Percentiles rank a stretch among this genome's conserved stretches.
Evolutionary conservation across 2,329 filamentous ascomycete genomes (phyloP).

Genomic region (Trichoderma asperellum): DNA sequence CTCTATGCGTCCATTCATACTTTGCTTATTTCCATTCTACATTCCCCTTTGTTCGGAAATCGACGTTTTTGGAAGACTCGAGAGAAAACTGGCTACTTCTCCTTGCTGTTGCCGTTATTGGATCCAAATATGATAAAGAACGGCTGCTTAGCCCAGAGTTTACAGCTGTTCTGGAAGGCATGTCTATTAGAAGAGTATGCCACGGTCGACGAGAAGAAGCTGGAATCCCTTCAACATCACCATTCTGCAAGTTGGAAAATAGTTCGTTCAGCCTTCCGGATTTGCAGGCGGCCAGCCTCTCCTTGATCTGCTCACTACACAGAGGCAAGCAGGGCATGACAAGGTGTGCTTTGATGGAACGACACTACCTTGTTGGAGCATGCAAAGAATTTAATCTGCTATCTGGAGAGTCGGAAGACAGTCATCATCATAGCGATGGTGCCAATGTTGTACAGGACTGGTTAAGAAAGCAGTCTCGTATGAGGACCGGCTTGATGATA

Average conservation of each 20-base stretch:
- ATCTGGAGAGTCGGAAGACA: background rate
- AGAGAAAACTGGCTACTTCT: background rate
- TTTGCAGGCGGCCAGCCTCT: background rate
- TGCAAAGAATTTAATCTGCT: background rate
- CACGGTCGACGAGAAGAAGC: background rate
- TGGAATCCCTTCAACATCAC: background rate
- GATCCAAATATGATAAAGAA: background rate
- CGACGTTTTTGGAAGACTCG: background rate
- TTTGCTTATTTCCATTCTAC: background rate
- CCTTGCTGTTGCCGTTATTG: background rate
- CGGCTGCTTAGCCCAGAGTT: background rate
- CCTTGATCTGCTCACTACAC: background rate
- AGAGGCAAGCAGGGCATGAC: background rate
- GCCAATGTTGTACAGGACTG: background rate
- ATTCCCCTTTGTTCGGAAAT: background rate
- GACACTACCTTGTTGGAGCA: background rate
- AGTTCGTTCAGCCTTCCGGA: background rate
- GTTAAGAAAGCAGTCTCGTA: background rate
- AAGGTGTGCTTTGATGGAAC: background rate
- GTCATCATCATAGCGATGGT: background rate
- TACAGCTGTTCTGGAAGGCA: background rate
- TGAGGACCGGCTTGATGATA: background rate
- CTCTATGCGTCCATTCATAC: background rate
- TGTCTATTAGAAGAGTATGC: background rate
- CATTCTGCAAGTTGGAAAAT: background rate